Conservation (phyloP, 2,329 filamentous ascomycete species). For the Cladosporium sphaerospermum region DNA sequence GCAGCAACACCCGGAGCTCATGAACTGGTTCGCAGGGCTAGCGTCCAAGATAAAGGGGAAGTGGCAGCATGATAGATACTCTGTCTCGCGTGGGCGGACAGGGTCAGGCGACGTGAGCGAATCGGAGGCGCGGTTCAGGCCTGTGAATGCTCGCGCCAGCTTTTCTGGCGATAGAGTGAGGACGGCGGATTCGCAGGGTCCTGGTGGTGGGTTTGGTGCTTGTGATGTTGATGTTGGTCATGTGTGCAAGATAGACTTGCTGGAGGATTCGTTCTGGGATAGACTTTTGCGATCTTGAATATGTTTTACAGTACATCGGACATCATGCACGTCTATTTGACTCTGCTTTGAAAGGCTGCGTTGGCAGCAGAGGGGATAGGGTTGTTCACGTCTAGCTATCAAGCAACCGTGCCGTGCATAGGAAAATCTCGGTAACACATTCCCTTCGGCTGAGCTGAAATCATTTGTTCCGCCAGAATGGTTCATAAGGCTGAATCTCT, state of each 20-base stretch:
- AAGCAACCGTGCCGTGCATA: no score
- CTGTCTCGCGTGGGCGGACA: background rate
- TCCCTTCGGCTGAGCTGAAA: no score
- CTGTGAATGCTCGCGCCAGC: background rate
- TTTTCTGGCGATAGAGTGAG: background rate
- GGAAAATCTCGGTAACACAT: no score
- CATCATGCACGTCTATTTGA: no score
- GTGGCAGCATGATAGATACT: background rate
- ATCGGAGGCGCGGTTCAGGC: constrained; percentile 7
- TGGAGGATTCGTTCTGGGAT: constrained; percentile 8
- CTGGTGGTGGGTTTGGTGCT: background rate
- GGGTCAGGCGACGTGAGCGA: constrained; percentile 6
- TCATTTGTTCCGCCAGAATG: no score
- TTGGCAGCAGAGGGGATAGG: no score
- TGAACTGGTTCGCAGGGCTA: constrained; percentile 1
- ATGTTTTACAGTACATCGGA: background rate
- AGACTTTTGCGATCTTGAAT: constrained; percentile 4
- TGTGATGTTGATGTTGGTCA: constrained; percentile 1
- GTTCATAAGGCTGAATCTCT: no score
- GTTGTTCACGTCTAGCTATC: no score
- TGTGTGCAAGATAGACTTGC: constrained; percentile 3
- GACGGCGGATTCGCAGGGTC: background rate
- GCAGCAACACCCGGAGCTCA: background rate
- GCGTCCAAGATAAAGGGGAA: constrained; percentile 1
- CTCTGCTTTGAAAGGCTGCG: no score